Base-by-base conservation (phyloP, 306 rosid species). In the Medicago arabica region DNA sequence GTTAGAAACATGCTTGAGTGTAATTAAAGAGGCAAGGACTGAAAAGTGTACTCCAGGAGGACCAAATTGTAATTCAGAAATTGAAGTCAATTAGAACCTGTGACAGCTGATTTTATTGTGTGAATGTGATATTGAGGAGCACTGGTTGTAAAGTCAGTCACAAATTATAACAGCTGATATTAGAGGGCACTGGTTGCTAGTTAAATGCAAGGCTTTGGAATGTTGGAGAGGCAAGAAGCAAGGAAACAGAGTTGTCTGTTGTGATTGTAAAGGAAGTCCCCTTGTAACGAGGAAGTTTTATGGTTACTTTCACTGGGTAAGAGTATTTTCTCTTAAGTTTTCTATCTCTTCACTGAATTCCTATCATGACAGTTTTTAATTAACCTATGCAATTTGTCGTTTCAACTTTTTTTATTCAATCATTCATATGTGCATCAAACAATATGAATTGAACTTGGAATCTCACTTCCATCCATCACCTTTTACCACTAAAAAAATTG, bases 11-110 rank as follows among this genome's bases (percentile, higher is more conserved):
- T 40, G 43, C 67, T 28, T 61, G 67, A 61, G 67, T 8, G 11
- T 15, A 61, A 61, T 14, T 13, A 36, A 62, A 34, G 68, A 31
- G 23, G 46, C 8, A 7, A 8, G 46, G 46, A 34, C 23, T n/a
- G 68, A 44, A 62, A 62, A 34, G 68, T 62, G 68, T 62, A 34
- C 46, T 36, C 23, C 68, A 62, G 68, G 46, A 62, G 23, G 23
- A 62, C 11, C 43, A 62, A 62, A n/a, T 62, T 36, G 23, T 36
- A 62, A 38, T 36, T 16, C 46, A 2, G 68, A n/a, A 10, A 34
- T 62, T 62, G n/a, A 62, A 36, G 23, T 62, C 46, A 36, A 28
- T 34, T 61, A n/a, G 23, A 62, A 34, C 36, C 46, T 3, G 67
- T 3, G 13, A 36, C 8, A 36, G 14, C 14, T 15, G 68, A 14